A percentile compares a stretch with the other conserved stretches of the same genome.
Conservation (phyloP, 2,329 filamentous ascomycete genomes). For the Emmonsiellopsis sp. region DNA sequence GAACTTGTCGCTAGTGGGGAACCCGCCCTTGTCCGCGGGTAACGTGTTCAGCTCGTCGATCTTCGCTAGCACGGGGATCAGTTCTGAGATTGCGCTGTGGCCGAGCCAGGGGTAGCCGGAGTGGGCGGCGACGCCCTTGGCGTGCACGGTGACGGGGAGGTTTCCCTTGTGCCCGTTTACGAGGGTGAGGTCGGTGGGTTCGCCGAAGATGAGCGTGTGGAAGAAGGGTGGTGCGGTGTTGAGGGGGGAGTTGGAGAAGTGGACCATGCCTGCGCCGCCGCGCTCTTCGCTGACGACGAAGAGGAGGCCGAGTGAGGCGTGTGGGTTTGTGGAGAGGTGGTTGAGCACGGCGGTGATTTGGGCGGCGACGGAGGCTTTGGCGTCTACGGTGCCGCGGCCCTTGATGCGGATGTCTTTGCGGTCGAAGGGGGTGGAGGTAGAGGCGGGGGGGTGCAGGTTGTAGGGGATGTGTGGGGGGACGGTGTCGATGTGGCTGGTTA, state of each 20-base stretch:
- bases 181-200: slow-evolving; percentile 82
- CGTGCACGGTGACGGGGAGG: slow-evolving; percentile 55
- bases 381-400: slow-evolving; percentile 39
- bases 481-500: slow-evolving; percentile 72
- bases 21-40: slow-evolving; percentile 39
- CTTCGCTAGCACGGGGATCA: slow-evolving; percentile 61
- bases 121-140: slow-evolving; percentile 70
- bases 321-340: slow-evolving; percentile 32
- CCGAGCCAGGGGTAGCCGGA: slow-evolving; percentile 89
- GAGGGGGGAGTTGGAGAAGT: slow-evolving; percentile 36
- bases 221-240: slow-evolving; percentile 40
- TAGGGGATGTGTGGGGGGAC: slow-evolving; percentile 43
- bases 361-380: slow-evolving; percentile 37
- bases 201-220: slow-evolving; percentile 76
- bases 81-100: slow-evolving; percentile 70
- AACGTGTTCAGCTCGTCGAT: slow-evolving; percentile 51
- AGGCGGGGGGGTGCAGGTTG: slow-evolving; percentile 40
- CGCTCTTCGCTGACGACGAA: slow-evolving; percentile 76
- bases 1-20: slow-evolving; percentile 67
- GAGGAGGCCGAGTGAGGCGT: slow-evolving; percentile 40
- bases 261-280: slow-evolving; percentile 68
- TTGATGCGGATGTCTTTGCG: slow-evolving; percentile 27
- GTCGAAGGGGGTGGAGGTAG: slow-evolving; percentile 5
- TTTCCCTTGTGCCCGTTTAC: slow-evolving; percentile 89
- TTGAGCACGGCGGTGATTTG: slow-evolving; percentile 35